Evolutionary conservation across 2,329 filamentous ascomycete species (phyloP), one percentile per base, ranked within the genome.

Genomic region (Aspergillus pseudoterreus): DNA sequence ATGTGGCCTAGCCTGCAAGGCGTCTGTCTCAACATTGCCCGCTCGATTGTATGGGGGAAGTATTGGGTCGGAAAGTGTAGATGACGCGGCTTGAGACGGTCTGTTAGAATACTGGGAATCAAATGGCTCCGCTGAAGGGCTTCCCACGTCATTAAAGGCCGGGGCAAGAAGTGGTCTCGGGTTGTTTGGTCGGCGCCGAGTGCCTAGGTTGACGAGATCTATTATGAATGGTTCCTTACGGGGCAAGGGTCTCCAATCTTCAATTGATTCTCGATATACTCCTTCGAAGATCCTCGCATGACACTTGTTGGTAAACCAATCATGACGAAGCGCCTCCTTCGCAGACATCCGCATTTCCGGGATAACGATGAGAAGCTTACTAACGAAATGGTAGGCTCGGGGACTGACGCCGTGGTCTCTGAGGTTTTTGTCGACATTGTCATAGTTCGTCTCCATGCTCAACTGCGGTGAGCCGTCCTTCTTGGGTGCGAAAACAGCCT

Each of bases 251-350:
- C 65, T 63, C 82, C 82, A 84, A 49, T 75, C 69, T 32, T 65
- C 62, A 50, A 78, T 75, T 0, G 78, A 73, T 36, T 73, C 70
- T 50, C 72, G 47, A 56, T 84, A 84, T 3, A 81, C 63, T 1
- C 70, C 71, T 27, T 80, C 70, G 49, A 82, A 76, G 15, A 77
- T 72, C 12, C 62, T 62, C 17, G 66, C 71, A 60, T 82, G 76
- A 8, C 65, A 58, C n/a, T 69, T 64, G 57, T 81, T 78, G 1
- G 75, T 75, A 57, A 86, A 82, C 83, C 82, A 86, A 9, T 60
- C 50, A 64, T 84, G 81, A 9, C 63, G 49, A 30, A 84, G 60
- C 3, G 81, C 81, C 63, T 82, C 62, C n/a, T 73, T 71, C 2
- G 75, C 81, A 9, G 76, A 78, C 67, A 83, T 71, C 24, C 82